phyloP scores from a whole-genome alignment of 2,329 filamentous ascomycete species.

The Colletotrichum sp. region DNA sequence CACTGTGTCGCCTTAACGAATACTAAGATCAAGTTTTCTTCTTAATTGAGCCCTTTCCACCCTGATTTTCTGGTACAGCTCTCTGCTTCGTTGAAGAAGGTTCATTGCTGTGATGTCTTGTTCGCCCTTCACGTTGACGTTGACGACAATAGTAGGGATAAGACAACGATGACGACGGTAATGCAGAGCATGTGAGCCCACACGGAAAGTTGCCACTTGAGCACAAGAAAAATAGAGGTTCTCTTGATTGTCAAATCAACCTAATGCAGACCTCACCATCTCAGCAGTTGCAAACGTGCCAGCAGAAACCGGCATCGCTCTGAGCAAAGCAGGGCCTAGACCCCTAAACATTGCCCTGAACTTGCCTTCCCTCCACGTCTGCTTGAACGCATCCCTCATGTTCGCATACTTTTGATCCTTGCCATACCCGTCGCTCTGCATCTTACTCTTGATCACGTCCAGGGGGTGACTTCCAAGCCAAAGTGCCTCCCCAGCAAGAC shows the following conservation, averaged over 20 bases:
- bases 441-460: not conserved
- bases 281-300: not conserved
- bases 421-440: not conserved
- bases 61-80: no score
- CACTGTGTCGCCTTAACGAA: rapidly evolving
- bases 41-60: not conserved
- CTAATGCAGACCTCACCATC: not conserved
- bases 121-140: no score
- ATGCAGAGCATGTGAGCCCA: not conserved
- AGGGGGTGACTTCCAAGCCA: not conserved
- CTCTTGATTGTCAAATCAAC: not conserved
- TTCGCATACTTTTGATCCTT: not conserved
- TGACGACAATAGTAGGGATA: no score
- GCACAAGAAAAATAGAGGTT: no score
- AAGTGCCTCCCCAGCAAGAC: not conserved
- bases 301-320: not conserved
- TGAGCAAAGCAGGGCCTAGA: not conserved
- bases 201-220: no score
- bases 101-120: not conserved
- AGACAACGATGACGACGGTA: rapidly evolving
- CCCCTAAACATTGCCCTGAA: not conserved
- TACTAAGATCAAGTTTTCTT: rapidly evolving
- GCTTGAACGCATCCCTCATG: not conserved
- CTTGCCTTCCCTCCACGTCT: not conserved
- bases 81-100: no score